Percentiles rank a stretch among this genome's conserved stretches.
These are phyloP conservation scores for Rheum nobile DNA, from an alignment of 148 eudicot species.

Conservation along the genomic window DNA sequence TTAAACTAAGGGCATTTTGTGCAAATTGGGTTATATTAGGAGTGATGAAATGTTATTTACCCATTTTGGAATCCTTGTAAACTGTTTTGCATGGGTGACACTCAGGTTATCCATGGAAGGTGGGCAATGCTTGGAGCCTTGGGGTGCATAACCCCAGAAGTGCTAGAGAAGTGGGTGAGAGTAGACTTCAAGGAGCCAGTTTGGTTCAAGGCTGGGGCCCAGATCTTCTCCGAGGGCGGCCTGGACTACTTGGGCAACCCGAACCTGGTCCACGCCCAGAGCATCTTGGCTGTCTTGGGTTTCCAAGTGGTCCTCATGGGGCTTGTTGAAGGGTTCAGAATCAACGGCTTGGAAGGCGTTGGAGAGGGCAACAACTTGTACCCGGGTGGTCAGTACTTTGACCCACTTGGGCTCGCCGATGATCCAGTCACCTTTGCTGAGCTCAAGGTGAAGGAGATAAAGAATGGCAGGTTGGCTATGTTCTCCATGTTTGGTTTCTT, in stretches of 20 bases:
- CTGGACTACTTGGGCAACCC: slow-evolving; percentile 87
- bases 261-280: slow-evolving; percentile 77
- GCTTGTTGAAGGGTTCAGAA: slow-evolving; percentile 73
- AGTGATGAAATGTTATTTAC: background rate
- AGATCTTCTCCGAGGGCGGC: slow-evolving; percentile 79
- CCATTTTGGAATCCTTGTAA: background rate
- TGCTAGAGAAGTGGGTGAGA: slow-evolving; percentile 62
- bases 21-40: background rate
- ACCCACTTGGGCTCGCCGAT: slow-evolving; percentile 74
- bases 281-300: slow-evolving; percentile 66
- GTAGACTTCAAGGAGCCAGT: slow-evolving; percentile 79
- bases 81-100: background rate
- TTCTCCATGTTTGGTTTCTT: slow-evolving; percentile 89
- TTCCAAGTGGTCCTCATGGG: slow-evolving; percentile 78
- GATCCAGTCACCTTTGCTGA: slow-evolving; percentile 76
- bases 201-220: slow-evolving; percentile 89
- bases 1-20: background rate
- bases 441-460: slow-evolving; percentile 82
- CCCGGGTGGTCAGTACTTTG: slow-evolving; percentile 76
- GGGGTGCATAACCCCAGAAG: slow-evolving; percentile 80
- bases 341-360: slow-evolving; percentile 65
- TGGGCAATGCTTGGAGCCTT: slow-evolving; percentile 93
- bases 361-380: slow-evolving; percentile 77
- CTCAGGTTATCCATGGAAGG: slow-evolving; percentile 69
- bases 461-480: slow-evolving; percentile 81